These are phyloP conservation scores for Mortierella sp. DNA, from an alignment of 371 early-diverging fungal species.

Conservation along the genomic window DNA sequence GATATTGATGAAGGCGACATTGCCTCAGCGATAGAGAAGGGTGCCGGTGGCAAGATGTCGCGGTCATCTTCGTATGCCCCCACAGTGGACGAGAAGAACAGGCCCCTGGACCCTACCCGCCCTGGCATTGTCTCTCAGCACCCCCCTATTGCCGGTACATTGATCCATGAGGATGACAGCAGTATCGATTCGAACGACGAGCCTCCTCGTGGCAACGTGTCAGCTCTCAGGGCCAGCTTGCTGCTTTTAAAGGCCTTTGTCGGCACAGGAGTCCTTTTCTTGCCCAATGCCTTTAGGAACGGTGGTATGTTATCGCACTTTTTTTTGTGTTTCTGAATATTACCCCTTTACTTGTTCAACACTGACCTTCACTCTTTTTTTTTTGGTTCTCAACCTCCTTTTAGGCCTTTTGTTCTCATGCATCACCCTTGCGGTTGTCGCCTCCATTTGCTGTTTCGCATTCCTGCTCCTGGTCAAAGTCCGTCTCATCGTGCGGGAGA, in stretches of 20 bases:
- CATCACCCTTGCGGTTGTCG: conserved; percentile 41
- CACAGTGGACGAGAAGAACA: conserved; percentile 9
- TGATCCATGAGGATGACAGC: conserved; percentile 33
- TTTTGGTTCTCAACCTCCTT: conserved; percentile 33
- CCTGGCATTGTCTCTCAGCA: conserved; percentile 4
- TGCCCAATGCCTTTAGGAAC: conserved; percentile 71
- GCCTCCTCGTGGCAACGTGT: conserved; percentile 62
- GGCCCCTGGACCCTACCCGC: neutral
- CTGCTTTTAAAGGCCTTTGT: conserved; percentile 83
- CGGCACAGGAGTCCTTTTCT: conserved; percentile 77
- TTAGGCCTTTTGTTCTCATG: conserved; percentile 31
- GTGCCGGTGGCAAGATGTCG: conserved; percentile 3
- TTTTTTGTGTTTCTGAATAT: neutral
- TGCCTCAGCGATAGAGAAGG: conserved; percentile 29
- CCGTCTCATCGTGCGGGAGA: conserved; percentile 64
- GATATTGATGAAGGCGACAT: conserved; percentile 8
- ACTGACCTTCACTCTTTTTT: conserved; percentile 1
- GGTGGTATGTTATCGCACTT: conserved; percentile 56
- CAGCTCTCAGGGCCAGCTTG: conserved; percentile 79
- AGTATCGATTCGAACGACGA: conserved; percentile 56
- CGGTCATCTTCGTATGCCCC: conserved; percentile 8
- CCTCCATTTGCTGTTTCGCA: conserved; percentile 63
- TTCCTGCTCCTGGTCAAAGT: conserved; percentile 66
- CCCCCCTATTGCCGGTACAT: neutral
- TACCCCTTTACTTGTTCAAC: neutral